These are phyloP conservation scores for Termitomyces sp. DNA, from an alignment of 1,284 basidiomycete genomes.

Conservation along the genomic window DNA sequence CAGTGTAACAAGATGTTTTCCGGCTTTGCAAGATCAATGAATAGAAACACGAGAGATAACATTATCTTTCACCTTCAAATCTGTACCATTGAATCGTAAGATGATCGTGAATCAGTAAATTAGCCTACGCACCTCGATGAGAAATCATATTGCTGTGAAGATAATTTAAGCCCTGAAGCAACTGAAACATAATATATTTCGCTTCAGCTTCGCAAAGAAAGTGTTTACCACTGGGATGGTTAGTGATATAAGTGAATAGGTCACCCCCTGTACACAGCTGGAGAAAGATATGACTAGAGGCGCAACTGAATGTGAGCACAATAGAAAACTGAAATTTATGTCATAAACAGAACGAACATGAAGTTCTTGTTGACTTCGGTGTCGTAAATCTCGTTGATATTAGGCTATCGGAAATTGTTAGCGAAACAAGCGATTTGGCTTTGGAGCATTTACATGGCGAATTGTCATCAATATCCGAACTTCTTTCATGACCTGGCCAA, in stretches of 20 bases:
- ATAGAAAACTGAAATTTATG: background rate
- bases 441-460: slow-evolving; percentile 51
- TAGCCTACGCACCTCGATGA: slow-evolving; percentile 62
- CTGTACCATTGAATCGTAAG: slow-evolving; percentile 30
- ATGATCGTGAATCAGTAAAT: background rate
- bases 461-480: slow-evolving; percentile 65
- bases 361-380: slow-evolving; percentile 60
- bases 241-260: slow-evolving; percentile 74
- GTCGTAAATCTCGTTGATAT: slow-evolving; percentile 73
- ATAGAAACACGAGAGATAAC: background rate
- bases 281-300: slow-evolving; percentile 64
- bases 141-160: slow-evolving; percentile 72
- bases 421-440: background rate
- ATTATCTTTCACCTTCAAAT: slow-evolving; percentile 55
- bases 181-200: slow-evolving; percentile 80
- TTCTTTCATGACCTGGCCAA: slow-evolving; percentile 68
- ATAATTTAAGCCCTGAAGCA: slow-evolving; percentile 69
- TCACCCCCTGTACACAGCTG: slow-evolving; percentile 75
- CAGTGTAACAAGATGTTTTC: slow-evolving; percentile 79
- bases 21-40: slow-evolving; percentile 43
- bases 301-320: background rate
- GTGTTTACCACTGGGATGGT: slow-evolving; percentile 42
- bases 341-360: slow-evolving; percentile 35
- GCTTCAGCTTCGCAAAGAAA: slow-evolving; percentile 72
- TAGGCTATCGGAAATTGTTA: slow-evolving; percentile 47